Base-by-base conservation (phyloP, 352 stramenopile species). In the Thraustotheca clavata region DNA sequence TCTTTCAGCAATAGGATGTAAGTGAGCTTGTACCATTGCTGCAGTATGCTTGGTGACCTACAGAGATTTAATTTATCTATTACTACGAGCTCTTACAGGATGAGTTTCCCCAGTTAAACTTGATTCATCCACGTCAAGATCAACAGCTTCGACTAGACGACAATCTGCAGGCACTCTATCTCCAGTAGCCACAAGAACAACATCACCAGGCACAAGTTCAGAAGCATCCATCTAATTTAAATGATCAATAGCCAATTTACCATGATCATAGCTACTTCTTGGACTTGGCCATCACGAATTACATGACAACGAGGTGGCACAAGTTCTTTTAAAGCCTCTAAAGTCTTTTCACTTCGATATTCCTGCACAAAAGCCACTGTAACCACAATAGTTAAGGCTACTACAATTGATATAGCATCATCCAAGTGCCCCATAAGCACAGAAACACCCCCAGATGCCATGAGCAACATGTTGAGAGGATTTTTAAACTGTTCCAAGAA, bases 401-500 rank as follows among this genome's bases (percentile, higher is more conserved):
- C 83, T 11, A 80, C 85, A 67, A 99, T 99, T 49, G 85, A 97
- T 27, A 98, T 83, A 20, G 95, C 96, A 73, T 99, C 96, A 49
- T 98, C 89, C 11, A 82, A 89, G 73, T 99, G 96, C 32, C 93
- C 88, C 72, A 98, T 89, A 39, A 87, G 59, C 11, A 97, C 71
- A 35, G 89, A 98, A 49, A 98, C 79, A 4, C 77, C 70, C 1
- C 94, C 95, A 0, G 88, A 98, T 14, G 79, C 88, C 60, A 99
- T 83, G 33, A 99, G 82, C 72, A 99, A 87, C 62, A 98, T 65
- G 71, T 98, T 98, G 6, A 99, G 77, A 14, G 96, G 96, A 72
- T 99, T 95, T 70, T 98, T 98, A 70, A 99, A 94, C 76, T 98
- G 95, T 31, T 81, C 83, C 14, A 88, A 31, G 63, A 98, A 97